A percentile compares a stretch with the other conserved stretches of the same genome.
Conservation (phyloP, 2,329 filamentous ascomycete species). For the Aspergillus transmontanensis region DNA sequence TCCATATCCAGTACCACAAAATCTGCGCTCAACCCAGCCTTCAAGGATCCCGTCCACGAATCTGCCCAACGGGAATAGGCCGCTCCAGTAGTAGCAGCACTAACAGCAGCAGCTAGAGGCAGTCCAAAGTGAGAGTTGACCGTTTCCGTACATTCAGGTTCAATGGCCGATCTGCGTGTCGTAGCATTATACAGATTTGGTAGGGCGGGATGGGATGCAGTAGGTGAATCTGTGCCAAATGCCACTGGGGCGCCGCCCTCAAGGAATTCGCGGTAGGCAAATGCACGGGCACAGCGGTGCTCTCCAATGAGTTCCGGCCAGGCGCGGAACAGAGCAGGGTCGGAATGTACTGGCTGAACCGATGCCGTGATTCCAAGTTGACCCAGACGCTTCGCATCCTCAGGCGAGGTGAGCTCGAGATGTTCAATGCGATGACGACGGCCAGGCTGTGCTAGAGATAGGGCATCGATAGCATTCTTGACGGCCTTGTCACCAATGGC, state of each 20-base stretch:
- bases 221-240: conserved; percentile 53
- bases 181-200: conserved; percentile 54
- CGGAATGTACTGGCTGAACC: conserved; percentile 42
- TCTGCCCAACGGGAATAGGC: conserved; percentile 52
- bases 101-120: conserved; percentile 45
- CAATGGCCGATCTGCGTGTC: conserved; percentile 48
- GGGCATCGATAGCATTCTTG: conserved; percentile 48
- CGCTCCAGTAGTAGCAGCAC: conserved; percentile 47
- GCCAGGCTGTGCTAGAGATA: conserved; percentile 44
- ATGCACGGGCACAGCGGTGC: conserved; percentile 50
- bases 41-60: conserved; percentile 43
- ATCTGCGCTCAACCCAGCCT: conserved; percentile 45
- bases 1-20: conserved; percentile 50
- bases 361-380: conserved; percentile 49
- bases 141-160: conserved; percentile 40
- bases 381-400: conserved; percentile 51
- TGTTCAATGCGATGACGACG: conserved; percentile 55
- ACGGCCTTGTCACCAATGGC: conserved; percentile 55
- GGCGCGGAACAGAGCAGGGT: conserved; percentile 50
- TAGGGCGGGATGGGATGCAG: conserved; percentile 49
- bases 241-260: conserved; percentile 50
- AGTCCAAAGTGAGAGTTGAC: conserved; percentile 50
- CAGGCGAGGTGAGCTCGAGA: conserved; percentile 51
- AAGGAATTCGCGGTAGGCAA: conserved; percentile 54
- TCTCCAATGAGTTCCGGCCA: conserved; percentile 51